These are phyloP conservation scores for Prunus davidiana DNA, from an alignment of 306 rosid species.

Conservation along the genomic window DNA sequence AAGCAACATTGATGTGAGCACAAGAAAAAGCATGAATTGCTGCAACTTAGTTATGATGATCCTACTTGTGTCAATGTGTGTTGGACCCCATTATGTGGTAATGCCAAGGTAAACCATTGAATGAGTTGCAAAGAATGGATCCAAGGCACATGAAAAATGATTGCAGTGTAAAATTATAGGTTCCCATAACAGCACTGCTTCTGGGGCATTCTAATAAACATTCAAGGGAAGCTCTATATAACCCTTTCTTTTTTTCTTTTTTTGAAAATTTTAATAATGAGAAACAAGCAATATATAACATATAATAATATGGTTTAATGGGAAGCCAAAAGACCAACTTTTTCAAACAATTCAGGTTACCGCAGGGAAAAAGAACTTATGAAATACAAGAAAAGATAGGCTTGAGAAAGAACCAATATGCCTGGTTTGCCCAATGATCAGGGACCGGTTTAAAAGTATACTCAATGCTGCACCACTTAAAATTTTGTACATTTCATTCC, in stretches of 20 bases:
- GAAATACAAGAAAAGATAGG: constrained; percentile 56
- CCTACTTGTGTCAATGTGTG: background rate
- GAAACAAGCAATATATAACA: no score
- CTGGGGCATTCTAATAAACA: background rate
- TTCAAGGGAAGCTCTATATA: background rate
- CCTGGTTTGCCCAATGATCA: constrained; percentile 99
- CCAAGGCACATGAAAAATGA: background rate
- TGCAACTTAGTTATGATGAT: background rate
- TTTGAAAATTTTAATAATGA: no score
- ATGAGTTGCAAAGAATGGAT: background rate
- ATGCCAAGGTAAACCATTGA: background rate
- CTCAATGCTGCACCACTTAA: constrained; percentile 82
- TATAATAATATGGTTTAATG: background rate
- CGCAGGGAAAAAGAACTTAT: background rate
- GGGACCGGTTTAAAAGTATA: constrained; percentile 89
- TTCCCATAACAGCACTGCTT: background rate
- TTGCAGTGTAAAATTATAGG: background rate
- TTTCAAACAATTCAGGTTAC: background rate
- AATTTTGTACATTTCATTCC: constrained; percentile 98
- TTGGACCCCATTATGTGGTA: background rate
- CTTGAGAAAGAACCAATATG: constrained; percentile 95
- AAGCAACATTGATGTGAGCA: constrained; percentile 26
- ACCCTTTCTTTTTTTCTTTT: no score
- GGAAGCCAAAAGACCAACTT: background rate
- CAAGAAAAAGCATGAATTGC: background rate